Conservation (phyloP, 2,329 filamentous ascomycete genomes). For the Penicillium sp. region DNA sequence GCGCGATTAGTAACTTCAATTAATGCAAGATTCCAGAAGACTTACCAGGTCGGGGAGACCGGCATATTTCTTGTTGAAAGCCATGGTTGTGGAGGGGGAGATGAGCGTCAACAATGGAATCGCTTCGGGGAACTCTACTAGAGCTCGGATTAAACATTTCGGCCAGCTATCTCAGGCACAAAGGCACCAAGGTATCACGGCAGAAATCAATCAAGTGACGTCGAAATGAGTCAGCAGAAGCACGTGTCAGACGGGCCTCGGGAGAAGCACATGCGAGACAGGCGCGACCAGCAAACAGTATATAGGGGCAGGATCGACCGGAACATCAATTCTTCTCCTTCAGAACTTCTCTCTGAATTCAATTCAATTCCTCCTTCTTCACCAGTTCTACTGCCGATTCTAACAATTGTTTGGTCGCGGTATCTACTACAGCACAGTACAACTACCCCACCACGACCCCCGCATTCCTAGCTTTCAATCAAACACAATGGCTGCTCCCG, state of each 20-base stretch:
- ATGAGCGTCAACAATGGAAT: constrained; percentile 15
- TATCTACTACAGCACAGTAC: not conserved
- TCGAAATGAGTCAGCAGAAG: constrained; percentile 18
- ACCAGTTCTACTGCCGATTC: not conserved
- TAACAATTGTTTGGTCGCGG: not conserved
- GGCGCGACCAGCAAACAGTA: constrained; percentile 10
- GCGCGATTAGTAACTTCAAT: constrained; percentile 3
- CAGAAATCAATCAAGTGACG: constrained; percentile 3
- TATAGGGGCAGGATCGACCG: constrained; percentile 17
- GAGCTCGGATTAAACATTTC: constrained; percentile 3
- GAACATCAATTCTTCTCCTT: not conserved
- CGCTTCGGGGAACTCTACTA: not conserved
- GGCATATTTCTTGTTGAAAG: constrained; percentile 80
- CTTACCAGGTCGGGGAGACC: constrained; percentile 76
- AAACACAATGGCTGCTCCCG: constrained; percentile 71
- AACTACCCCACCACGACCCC: constrained; percentile 23
- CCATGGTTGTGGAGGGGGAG: constrained; percentile 55
- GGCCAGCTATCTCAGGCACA: not conserved
- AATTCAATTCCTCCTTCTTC: not conserved
- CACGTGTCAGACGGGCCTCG: constrained; percentile 25
- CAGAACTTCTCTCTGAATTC: not conserved
- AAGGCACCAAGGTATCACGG: not conserved
- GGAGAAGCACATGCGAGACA: constrained; percentile 28
- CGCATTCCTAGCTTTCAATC: constrained; percentile 19
- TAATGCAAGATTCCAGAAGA: not conserved